These are phyloP conservation scores for Termitomyces sp. DNA, from an alignment of 768 basidiomycete genomes.

Conservation along the genomic window DNA sequence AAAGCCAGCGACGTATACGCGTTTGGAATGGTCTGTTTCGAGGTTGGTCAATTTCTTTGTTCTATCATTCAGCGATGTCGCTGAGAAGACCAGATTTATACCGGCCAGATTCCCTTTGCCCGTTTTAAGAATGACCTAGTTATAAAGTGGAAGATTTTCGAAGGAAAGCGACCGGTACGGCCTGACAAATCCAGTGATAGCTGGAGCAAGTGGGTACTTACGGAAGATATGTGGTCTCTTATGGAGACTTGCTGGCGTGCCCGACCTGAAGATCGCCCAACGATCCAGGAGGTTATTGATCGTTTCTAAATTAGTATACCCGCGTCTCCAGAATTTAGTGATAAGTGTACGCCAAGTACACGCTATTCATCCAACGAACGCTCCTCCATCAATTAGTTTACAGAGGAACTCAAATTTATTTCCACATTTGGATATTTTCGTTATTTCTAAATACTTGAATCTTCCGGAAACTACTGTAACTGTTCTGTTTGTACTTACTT, in stretches of 20 bases:
- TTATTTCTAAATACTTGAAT: too few relatives aligned
- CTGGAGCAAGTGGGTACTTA: conserved; percentile 3
- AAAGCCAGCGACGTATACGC: neutral
- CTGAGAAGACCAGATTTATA: neutral
- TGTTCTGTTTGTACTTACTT: too few relatives aligned
- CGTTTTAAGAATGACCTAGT: neutral
- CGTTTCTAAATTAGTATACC: neutral
- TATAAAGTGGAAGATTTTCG: neutral
- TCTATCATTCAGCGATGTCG: neutral
- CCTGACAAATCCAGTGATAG: neutral
- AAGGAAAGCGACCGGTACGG: neutral
- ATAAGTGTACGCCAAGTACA: too few relatives aligned
- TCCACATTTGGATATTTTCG: too few relatives aligned
- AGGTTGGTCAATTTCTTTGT: neutral
- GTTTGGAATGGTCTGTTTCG: neutral
- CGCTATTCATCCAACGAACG: neutral
- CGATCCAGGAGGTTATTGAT: neutral
- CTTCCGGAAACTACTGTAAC: too few relatives aligned
- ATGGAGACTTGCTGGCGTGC: conserved; percentile 2
- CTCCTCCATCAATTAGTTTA: too few relatives aligned
- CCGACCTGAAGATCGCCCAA: neutral
- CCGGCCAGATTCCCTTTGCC: neutral
- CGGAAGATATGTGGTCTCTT: neutral
- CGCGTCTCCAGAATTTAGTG: too few relatives aligned
- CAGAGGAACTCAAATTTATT: too few relatives aligned